Percentiles rank a stretch among this genome's conserved stretches.
Conservation (phyloP, 1,284 basidiomycete genomes). For the Naganishia cerealis region DNA sequence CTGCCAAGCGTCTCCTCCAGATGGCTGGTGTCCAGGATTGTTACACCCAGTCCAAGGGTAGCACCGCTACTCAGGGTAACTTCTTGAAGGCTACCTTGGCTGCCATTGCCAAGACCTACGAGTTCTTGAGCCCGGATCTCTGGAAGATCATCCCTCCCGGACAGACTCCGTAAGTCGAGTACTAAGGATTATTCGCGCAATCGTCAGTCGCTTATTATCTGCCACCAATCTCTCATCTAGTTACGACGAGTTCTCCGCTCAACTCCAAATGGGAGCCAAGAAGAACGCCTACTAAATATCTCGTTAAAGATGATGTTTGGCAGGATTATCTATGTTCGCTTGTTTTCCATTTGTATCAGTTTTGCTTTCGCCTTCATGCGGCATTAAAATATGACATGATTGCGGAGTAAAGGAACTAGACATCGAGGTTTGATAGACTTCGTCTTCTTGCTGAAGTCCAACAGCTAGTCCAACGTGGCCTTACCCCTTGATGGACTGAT, state of each 20-base stretch:
- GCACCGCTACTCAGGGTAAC: conserved; percentile 99
- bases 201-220: neutral
- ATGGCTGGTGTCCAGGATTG: conserved; percentile 93
- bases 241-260: conserved; percentile 89
- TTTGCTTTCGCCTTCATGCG: conserved; percentile 16
- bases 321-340: conserved; percentile 7
- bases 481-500: no score
- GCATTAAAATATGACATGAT: conserved; percentile 21
- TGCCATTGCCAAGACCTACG: conserved; percentile 96
- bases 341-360: conserved; percentile 25
- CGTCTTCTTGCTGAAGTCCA: neutral
- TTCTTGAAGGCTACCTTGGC: conserved; percentile 99
- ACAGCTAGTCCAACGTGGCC: no score
- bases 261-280: conserved; percentile 76
- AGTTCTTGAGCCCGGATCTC: conserved; percentile 93
- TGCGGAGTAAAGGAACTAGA: conserved; percentile 1
- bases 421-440: neutral
- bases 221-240: conserved; percentile 54
- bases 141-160: conserved; percentile 84
- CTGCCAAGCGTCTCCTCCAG: conserved; percentile 93
- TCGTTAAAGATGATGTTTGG: conserved; percentile 4
- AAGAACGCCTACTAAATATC: conserved; percentile 69
- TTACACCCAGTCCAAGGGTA: conserved; percentile 81
- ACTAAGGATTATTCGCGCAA: neutral
- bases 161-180: conserved; percentile 57